Base-by-base conservation (phyloP, 768 basidiomycete genomes). In the Suillus paluster region DNA sequence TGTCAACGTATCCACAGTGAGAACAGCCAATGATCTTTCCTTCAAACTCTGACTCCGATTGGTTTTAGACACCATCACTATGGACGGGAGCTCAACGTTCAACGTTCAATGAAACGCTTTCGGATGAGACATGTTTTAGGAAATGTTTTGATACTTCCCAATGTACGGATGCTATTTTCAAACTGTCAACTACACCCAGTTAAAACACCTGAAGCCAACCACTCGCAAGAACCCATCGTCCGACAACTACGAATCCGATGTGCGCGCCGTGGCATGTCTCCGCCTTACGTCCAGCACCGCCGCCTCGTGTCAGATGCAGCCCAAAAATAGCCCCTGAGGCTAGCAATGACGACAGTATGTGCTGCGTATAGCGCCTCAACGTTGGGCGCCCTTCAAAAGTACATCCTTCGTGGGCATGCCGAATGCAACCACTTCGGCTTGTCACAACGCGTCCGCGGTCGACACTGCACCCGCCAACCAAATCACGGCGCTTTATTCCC, bases 291-390 rank as follows among this genome's bases (percentile, higher is more conserved):
- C 15, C 14, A 38, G 9, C 53, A 11, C 36, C 17, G 36, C 15
- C 12, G 11, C 1, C 23, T 10, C 12, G 10, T 23, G 34, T 39
- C 53, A 15, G 17, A 54, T 21, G 34, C 33, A 53, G 14, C 2
- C 33, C 12, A 14, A 53, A 52, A 36, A 54, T 54, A 54, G 52
- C 52, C 6, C 15, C 48, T 34, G 36, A 39, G 19, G 38, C 38
- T 38, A 38, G 12, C 12, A 55, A 39, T 39, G 11, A 19, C 10
- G 54, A 25, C 11, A 8, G 11, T 27, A 17, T 36, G 6, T n/a
- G 12, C 23, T 59, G 58, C 53, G 54, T 55, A 59, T 59, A 57
- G 58, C 34, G 23, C 53, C 34, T 39, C 34, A 39, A 59, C 2
- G 23, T 21, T 14, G 3, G 38, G 23, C 3, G 21, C 33, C n/a